phyloP scores from a whole-genome alignment of 768 basidiomycete genomes.

The Kwoniella botswanensis region DNA sequence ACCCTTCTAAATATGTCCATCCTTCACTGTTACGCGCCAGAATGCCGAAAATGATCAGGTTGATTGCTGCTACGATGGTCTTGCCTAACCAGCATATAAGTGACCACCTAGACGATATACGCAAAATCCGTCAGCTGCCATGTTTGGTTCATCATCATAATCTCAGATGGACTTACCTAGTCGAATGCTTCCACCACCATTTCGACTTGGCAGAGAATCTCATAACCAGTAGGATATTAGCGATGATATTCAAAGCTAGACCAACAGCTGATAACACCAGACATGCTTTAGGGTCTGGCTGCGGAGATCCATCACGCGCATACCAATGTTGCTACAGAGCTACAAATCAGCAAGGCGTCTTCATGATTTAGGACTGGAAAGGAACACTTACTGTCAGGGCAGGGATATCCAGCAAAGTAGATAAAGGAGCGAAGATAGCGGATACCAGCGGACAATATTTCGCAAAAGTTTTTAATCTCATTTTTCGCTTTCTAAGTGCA shows the following conservation, averaged over 20 bases:
- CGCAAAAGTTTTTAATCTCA: conserved; percentile 24
- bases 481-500: conserved; percentile 2
- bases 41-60: conserved; percentile 48
- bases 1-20: conserved; percentile 41
- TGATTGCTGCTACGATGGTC: conserved; percentile 53
- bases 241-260: conserved; percentile 54
- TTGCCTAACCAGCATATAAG: conserved; percentile 56
- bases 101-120: conserved; percentile 27
- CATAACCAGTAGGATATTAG: conserved; percentile 56
- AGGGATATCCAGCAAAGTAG: conserved; percentile 59
- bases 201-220: conserved; percentile 51
- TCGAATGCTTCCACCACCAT: conserved; percentile 43
- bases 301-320: conserved; percentile 33
- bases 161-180: conserved; percentile 22
- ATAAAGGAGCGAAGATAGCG: conserved; percentile 57
- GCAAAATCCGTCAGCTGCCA: background rate
- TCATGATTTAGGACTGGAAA: background rate
- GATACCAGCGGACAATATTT: conserved; percentile 54
- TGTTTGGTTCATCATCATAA: background rate
- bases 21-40: conserved; percentile 37
- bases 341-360: background rate
- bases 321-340: conserved; percentile 54
- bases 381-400: conserved; percentile 51
- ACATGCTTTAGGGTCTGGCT: conserved; percentile 51
- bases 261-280: conserved; percentile 46